phyloP scores from a whole-genome alignment of 768 basidiomycete genomes.

The Suillus paluster region DNA sequence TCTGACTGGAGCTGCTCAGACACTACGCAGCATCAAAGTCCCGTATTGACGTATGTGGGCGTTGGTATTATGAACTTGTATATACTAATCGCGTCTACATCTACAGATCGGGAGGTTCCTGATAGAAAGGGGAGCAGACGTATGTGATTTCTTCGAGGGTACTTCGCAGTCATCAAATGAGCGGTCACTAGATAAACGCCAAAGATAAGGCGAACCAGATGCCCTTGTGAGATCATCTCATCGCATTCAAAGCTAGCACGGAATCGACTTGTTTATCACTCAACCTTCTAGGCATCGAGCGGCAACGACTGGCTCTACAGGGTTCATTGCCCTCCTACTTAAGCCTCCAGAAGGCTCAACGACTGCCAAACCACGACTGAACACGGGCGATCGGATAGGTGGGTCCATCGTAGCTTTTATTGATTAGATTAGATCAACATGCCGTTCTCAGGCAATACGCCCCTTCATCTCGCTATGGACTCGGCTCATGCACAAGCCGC shows the following conservation, averaged over 20 bases:
- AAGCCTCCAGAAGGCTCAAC: slow-evolving; percentile 73
- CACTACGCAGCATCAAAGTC: slow-evolving; percentile 95
- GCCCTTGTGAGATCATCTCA: slow-evolving; percentile 66
- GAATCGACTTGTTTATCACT: slow-evolving; percentile 11
- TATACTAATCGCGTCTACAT: slow-evolving; percentile 31
- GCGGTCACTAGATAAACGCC: slow-evolving; percentile 77
- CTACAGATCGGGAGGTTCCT: slow-evolving; percentile 84
- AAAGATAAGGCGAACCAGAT: slow-evolving; percentile 93
- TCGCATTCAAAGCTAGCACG: slow-evolving; percentile 18
- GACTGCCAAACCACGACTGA: slow-evolving; percentile 74
- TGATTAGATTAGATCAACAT: neutral
- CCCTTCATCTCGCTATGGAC: slow-evolving; percentile 96
- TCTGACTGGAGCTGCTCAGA: slow-evolving; percentile 42
- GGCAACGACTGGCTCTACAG: slow-evolving; percentile 91
- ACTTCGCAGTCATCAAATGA: slow-evolving; percentile 34
- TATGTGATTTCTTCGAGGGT: slow-evolving; percentile 50
- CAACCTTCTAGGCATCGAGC: slow-evolving; percentile 77
- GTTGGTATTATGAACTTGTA: slow-evolving; percentile 29
- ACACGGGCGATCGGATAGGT: slow-evolving; percentile 84
- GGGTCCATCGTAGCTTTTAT: slow-evolving; percentile 19
- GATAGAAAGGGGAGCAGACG: slow-evolving; percentile 89
- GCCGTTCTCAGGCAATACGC: slow-evolving; percentile 78
- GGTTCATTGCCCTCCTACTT: slow-evolving; percentile 86
- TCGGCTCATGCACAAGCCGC: slow-evolving; percentile 93
- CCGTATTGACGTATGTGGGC: slow-evolving; percentile 66